Percentiles rank a stretch among this genome's conserved stretches.
Conservation (phyloP, 441 rosid species). For the Populus hybrid region DNA sequence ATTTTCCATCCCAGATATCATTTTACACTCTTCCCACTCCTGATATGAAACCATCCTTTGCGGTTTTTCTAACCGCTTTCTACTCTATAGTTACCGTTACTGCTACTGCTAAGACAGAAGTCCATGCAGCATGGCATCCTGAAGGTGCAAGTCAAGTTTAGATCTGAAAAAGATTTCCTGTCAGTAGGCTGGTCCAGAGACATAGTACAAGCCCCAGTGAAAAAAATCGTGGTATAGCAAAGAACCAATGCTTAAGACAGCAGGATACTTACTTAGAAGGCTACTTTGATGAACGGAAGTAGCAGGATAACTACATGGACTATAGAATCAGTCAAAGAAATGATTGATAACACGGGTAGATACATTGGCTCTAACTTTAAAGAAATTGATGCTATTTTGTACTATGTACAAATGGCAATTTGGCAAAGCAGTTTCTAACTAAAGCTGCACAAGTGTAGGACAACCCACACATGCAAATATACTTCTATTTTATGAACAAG, state of each 20-base stretch:
- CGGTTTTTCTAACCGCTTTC: background rate
- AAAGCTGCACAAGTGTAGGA: background rate
- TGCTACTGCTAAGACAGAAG: background rate
- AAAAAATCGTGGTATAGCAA: background rate
- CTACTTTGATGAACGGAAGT: too few relatives aligned
- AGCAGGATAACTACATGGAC: background rate
- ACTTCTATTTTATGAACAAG: constrained; percentile 29
- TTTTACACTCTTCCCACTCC: background rate
- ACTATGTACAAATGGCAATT: background rate
- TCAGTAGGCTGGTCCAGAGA: background rate
- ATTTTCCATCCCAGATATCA: background rate
- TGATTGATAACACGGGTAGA: background rate
- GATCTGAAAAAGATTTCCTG: background rate
- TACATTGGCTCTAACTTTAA: background rate
- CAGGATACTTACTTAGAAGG: background rate
- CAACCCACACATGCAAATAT: constrained; percentile 15
- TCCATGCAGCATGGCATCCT: background rate
- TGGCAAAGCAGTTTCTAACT: background rate
- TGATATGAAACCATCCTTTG: background rate
- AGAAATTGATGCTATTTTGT: background rate
- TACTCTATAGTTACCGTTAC: background rate
- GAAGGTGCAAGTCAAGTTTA: background rate
- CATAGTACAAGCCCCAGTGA: background rate
- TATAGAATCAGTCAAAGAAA: background rate
- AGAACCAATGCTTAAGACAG: background rate